Base-by-base conservation (phyloP, 306 rosid species). In the Potentilla sterilis region DNA sequence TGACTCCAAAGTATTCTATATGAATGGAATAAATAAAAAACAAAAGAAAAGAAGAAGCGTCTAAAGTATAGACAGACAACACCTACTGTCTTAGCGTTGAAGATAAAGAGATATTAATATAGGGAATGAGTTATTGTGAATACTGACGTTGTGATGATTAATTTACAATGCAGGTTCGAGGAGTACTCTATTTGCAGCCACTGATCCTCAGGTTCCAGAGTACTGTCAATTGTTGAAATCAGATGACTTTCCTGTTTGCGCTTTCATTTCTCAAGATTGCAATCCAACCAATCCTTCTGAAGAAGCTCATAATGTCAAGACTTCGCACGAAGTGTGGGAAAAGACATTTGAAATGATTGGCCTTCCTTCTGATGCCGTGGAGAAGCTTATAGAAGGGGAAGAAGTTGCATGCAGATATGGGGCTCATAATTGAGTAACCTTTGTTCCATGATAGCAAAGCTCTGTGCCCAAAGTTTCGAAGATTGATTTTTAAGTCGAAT, bases 141-240 rank as follows among this genome's bases (percentile, higher is more conserved):
- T 34, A 43, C 42, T 13, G 44, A 19, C 24, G 41, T 40, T 72
- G 34, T 49, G 14, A 13, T 48, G 21, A 73, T 71, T 35, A 52
- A 15, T 55, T 47, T 47, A 41, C 67, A 55, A 67, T 87, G 82
- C 89, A 95, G 99, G 99, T 88, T 83, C 97, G 1, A 88, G 99
- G 88, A 95, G 97, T 68, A 65, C 97, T 4, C 96, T 95, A 41
- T 95, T 95, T 75, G 93, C 98, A 13, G 98, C 97, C 52, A 92
- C 97, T 0, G 98, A 95, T 83, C 97, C 98, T 79, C 96, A 92
- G 75, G 86, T 95, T 82, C 77, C 93, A 0, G 97, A 95, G 70
- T 95, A 95, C 74, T 92, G 99, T 57, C 97, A 95, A 48, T 75
- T 90, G 81, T 78, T 95, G 87, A 95, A 90, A 87, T 55, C 96